Percentiles rank a stretch among this genome's conserved stretches.
phyloP scores from a whole-genome alignment of 2,329 filamentous ascomycete genomes.

The Ilyonectria robusta region DNA sequence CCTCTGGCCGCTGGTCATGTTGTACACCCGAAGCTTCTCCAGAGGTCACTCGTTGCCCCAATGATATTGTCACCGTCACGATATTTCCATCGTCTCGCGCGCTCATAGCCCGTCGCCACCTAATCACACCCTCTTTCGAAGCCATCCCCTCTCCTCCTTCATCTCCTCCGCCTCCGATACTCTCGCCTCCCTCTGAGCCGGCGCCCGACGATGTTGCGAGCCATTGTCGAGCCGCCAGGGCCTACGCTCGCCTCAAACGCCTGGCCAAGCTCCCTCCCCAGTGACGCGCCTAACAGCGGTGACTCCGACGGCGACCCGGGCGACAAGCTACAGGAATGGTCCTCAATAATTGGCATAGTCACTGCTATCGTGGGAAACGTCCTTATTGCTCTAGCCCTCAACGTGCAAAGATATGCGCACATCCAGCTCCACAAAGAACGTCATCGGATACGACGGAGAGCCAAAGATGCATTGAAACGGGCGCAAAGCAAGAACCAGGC shows the following conservation, averaged over 20 bases:
- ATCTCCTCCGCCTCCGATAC: constrained; percentile 33
- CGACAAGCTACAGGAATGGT: constrained; percentile 79
- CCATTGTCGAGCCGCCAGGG: constrained; percentile 45
- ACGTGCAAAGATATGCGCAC: constrained; percentile 96
- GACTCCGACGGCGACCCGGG: constrained; percentile 53
- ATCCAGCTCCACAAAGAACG: constrained; percentile 83
- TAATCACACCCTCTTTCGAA: not conserved
- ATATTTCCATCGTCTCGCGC: constrained; percentile 23
- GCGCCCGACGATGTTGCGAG: constrained; percentile 46
- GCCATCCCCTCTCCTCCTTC: constrained; percentile 23
- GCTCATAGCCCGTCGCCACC: constrained; percentile 20
- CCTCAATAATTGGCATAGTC: constrained; percentile 92
- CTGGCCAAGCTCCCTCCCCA: constrained; percentile 35
- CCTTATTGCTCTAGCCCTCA: constrained; percentile 94
- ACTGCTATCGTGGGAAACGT: constrained; percentile 95
- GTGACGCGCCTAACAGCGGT: constrained; percentile 35
- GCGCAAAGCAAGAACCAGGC: constrained; percentile 50
- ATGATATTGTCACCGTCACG: constrained; percentile 41
- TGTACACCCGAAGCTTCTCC: constrained; percentile 33
- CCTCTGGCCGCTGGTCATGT: constrained; percentile 42
- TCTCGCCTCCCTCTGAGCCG: constrained; percentile 28
- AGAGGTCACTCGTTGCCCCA: constrained; percentile 43
- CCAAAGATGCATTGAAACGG: constrained; percentile 67
- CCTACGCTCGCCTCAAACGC: constrained; percentile 35
- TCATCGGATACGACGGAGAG: constrained; percentile 68